phyloP scores from a whole-genome alignment of 306 rosid genomes.

The Citrullus colocynthis region DNA sequence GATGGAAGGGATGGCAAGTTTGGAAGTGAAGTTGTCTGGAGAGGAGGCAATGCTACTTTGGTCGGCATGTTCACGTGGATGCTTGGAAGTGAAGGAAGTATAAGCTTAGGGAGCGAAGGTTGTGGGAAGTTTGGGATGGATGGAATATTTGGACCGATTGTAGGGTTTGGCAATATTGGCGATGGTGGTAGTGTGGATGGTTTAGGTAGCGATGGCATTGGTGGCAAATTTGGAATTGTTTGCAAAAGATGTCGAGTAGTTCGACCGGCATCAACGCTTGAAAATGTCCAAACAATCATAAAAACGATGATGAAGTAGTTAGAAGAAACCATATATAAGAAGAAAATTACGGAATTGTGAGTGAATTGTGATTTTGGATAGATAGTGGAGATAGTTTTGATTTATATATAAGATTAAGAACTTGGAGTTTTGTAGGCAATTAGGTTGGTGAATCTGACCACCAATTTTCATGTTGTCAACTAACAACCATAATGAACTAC shows the following conservation, averaged over 20 bases:
- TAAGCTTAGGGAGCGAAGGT: not conserved
- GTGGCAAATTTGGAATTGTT: not conserved
- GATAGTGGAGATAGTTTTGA: not conserved
- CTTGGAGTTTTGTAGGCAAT: not conserved
- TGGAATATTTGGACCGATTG: not conserved
- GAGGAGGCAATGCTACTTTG: not conserved
- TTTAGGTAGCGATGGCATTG: slow-evolving; percentile 1
- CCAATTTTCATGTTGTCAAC: not conserved
- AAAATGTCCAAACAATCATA: not conserved
- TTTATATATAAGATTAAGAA: not conserved
- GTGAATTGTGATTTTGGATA: not conserved
- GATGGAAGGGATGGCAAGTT: not conserved
- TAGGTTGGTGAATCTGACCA: not conserved
- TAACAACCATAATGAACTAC: not conserved
- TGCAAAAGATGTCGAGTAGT: slow-evolving; percentile 8
- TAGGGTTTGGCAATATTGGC: not conserved
- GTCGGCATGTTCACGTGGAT: not conserved
- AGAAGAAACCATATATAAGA: not conserved
- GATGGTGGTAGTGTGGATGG: not conserved
- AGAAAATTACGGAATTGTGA: not conserved
- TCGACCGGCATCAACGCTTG: not conserved
- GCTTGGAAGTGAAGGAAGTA: slow-evolving; percentile 11
- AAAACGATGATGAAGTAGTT: not conserved
- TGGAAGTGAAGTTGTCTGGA: not conserved
- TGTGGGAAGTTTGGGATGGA: slow-evolving; percentile 5